Conservation (phyloP, 2,329 filamentous ascomycete genomes). For the Diaporthe humulicola region DNA sequence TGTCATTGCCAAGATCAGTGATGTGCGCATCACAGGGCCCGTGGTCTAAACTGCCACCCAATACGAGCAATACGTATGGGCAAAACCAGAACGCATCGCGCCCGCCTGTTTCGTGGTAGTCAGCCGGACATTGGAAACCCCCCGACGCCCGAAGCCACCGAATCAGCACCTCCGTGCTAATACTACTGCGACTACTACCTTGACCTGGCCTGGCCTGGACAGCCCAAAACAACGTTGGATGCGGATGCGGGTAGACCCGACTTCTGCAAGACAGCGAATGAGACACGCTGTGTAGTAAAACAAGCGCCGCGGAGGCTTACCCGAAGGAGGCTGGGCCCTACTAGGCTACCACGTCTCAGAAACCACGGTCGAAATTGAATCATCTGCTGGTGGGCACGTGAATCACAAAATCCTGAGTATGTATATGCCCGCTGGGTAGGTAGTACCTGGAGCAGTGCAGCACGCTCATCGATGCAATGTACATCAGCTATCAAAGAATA, state of each 20-base stretch:
- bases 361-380: neutral
- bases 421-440: neutral
- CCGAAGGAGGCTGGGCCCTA: slow-evolving; percentile 10
- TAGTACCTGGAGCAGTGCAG: neutral
- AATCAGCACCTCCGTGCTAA: neutral
- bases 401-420: neutral
- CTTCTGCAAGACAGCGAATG: slow-evolving; percentile 1
- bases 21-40: slow-evolving; percentile 1
- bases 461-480: neutral
- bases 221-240: neutral
- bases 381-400: neutral
- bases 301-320: neutral
- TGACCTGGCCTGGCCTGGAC: too few species aligned
- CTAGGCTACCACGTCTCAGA: neutral
- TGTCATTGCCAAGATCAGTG: slow-evolving; percentile 4
- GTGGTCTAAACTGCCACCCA: neutral
- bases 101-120: neutral
- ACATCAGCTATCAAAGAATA: neutral
- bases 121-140: slow-evolving; percentile 22
- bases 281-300: neutral
- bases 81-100: neutral
- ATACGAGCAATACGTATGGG: slow-evolving; percentile 12
- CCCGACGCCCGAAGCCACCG: slow-evolving; percentile 1
- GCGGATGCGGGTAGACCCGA: slow-evolving; percentile 20
- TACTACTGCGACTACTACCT: neutral